A percentile compares a stretch with the other conserved stretches of the same genome.
Evolutionary conservation across 306 rosid genomes (phyloP).

Genomic region (Rosa multiflora): DNA sequence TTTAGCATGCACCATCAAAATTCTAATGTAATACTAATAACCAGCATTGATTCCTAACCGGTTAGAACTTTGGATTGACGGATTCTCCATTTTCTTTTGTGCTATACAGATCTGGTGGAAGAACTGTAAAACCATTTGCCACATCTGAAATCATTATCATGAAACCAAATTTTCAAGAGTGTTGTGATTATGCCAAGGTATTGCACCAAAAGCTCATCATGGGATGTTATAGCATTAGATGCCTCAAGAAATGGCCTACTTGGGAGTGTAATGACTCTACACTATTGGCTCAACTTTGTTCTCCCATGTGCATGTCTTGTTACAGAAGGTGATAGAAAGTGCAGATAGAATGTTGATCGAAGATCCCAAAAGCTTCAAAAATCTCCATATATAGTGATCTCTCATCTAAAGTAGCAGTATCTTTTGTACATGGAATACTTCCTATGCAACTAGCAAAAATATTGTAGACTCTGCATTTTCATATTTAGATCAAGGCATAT

Average conservation of each 20-base stretch:
- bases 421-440: not conserved
- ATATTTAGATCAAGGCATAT: not conserved
- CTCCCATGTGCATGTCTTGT: conserved; percentile 13
- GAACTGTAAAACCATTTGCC: not conserved
- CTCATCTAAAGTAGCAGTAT: not conserved
- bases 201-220: not conserved
- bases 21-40: not conserved
- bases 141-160: not conserved
- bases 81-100: not conserved
- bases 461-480: not conserved
- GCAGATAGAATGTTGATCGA: conserved; percentile 1
- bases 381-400: conserved; percentile 13
- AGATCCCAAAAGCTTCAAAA: conserved; percentile 14
- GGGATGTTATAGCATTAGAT: conserved; percentile 4
- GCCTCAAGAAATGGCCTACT: conserved; percentile 12
- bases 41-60: not conserved
- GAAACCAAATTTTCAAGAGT: not conserved
- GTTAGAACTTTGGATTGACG: not conserved
- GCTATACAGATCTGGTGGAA: not conserved
- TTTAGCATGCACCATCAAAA: not conserved
- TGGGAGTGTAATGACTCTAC: not conserved
- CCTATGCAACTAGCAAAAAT: not conserved
- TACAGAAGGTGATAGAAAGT: not conserved
- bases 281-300: conserved; percentile 9
- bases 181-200: not conserved